Evolutionary conservation across 2,329 filamentous ascomycete species (phyloP), one percentile per base, ranked within the genome.

Genomic region (Arthroderma sp.): DNA sequence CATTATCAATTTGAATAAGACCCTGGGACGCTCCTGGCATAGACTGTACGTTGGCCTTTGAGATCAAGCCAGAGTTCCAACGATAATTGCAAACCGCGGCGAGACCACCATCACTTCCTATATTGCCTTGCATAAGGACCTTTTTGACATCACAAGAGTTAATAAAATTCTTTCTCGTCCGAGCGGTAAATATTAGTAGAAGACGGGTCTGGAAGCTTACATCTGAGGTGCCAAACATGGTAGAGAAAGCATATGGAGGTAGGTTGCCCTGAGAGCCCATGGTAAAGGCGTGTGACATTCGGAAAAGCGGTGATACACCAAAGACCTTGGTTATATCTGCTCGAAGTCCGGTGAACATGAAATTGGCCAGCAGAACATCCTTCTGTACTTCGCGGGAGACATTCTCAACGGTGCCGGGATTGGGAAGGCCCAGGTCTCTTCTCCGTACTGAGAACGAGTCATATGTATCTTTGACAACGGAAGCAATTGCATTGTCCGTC

Each of bases 251-350:
- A 69, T 98, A 98, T 33, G 91, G 91, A 63, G 88, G 88, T 65
- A 94, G 74, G 48, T 65, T 66, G 54, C 83, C 80, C 68, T 94
- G 86, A 37, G 77, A 77, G 56, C 91, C 89, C 78, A 95, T 86
- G 45, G 89, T 83, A 66, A 98, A 91, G 57, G 91, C 86, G 71
- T 98, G 91, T 53, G 89, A 95, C 56, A 95, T 84, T 69, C 96
- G 89, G 75, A 98, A 98, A 55, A 96, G 72, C 47, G 91, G 91
- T 47, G 81, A 78, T 65, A 94, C 78, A 75, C 87, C 91, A 70
- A 96, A 94, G 62, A 86, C 81, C 75, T 95, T 96, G 63, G 87
- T 95, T 63, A 96, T 73, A 68, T 98, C 91, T 65, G 89, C 93
- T 63, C 89, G 85, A 65, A 98, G 77, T 59, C 91, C 91, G 38